Conservation (phyloP, 306 rosid genomes). For the Castanospermum australe region DNA sequence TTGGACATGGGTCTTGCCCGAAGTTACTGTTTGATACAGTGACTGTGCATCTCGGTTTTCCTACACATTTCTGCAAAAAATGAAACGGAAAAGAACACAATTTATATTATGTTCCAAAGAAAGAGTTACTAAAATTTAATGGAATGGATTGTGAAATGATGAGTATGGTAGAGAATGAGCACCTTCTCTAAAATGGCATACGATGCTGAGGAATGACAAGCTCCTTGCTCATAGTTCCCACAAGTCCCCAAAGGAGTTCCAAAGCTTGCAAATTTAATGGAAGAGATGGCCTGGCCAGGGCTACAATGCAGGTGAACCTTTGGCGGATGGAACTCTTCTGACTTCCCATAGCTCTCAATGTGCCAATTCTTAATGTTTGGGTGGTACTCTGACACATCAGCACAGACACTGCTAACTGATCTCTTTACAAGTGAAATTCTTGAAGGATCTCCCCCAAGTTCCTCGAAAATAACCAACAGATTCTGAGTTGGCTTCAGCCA, state of each 20-base stretch:
- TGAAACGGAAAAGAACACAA: background rate
- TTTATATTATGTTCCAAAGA: background rate
- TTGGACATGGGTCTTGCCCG: constrained; percentile 72
- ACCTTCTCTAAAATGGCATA: constrained; percentile 64
- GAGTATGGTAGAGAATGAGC: background rate
- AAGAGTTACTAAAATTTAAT: background rate
- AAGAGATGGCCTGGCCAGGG: constrained; percentile 61
- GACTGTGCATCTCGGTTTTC: constrained; percentile 54
- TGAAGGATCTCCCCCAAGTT: constrained; percentile 66
- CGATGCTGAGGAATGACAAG: constrained; percentile 67
- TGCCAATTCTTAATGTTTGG: constrained; percentile 47
- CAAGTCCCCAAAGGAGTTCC: constrained; percentile 85
- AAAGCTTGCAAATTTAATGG: constrained; percentile 79
- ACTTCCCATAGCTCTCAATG: constrained; percentile 38
- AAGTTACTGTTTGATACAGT: constrained; percentile 49
- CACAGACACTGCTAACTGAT: constrained; percentile 61
- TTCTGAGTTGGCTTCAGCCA: constrained; percentile 74
- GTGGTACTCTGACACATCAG: constrained; percentile 54
- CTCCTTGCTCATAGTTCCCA: constrained; percentile 62
- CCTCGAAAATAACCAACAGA: constrained; percentile 72
- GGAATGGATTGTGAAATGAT: background rate
- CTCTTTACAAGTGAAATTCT: constrained; percentile 58
- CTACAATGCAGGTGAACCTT: constrained; percentile 60
- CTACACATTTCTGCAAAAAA: constrained; percentile 54
- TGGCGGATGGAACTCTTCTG: constrained; percentile 42